Base-by-base conservation (phyloP, 129 eudicot species). In the Centrapalus pauciflorus region DNA sequence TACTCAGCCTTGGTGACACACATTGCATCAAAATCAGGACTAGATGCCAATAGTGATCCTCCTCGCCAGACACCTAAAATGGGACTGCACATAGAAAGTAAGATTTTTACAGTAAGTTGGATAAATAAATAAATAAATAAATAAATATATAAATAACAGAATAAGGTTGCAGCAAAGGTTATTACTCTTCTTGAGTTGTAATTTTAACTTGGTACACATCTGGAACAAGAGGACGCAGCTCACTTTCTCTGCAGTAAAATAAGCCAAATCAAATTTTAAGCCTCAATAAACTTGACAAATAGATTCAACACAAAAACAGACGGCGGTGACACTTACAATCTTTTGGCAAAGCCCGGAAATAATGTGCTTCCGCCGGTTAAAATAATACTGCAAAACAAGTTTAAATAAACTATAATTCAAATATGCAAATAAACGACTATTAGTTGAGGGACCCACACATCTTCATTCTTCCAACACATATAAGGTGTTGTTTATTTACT, bases 51-150 rank as follows among this genome's bases (percentile, higher is more conserved):
- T 65, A 94, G 91, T 24, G 99, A 94, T 5, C 96, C 99, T 66
- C 99, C 99, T 74, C 99, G 78, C 99, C 99, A 94, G 34, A 89
- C 97, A 28, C 99, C 97, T 66, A 84, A 81, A 34, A 89, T 84
- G 7, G 99, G 99, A 67, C 99, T 94, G 85, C 50, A 71, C 6
- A 72, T 67, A 70, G 28, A 68, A 37, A 29, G 61, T 2, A 54
- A 40, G 48, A n/a, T 25, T 55, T 62, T 72, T n/a, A 13, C 61
- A 33, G 3, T 74, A 57, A 62, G 64, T 62, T 62, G 16, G 40
- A 38, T n/a, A 58, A 30, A 17, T 17, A n/a, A n/a, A n/a, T n/a
- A n/a, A n/a, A n/a, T n/a, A n/a, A n/a, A n/a, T n/a, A n/a, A n/a
- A n/a, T n/a, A n/a, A n/a, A 38, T 7, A 17, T 63, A 16, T 4